Evolutionary conservation across 768 basidiomycete genomes (phyloP).

Genomic region (Amanita thiersii): DNA sequence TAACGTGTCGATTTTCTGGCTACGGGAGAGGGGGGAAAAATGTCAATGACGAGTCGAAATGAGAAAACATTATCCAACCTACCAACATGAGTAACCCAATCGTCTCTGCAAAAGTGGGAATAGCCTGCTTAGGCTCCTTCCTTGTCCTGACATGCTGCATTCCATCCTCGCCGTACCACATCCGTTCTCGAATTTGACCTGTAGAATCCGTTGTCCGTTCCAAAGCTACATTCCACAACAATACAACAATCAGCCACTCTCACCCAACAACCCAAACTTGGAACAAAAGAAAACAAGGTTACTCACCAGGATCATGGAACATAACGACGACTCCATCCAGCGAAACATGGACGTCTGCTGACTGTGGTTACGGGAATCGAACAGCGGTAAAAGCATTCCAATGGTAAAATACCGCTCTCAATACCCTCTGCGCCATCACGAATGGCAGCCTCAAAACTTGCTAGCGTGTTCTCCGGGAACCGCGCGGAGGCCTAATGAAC

Average conservation of each 20-base stretch:
- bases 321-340: constrained; percentile 81
- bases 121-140: constrained; percentile 75
- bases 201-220: constrained; percentile 75
- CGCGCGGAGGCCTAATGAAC: constrained; percentile 83
- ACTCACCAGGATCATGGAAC: constrained; percentile 87
- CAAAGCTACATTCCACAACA: constrained; percentile 34
- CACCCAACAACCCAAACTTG: constrained; percentile 1
- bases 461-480: constrained; percentile 91
- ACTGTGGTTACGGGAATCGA: constrained; percentile 39
- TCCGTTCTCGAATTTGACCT: constrained; percentile 60
- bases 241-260: constrained; percentile 10
- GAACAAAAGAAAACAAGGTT: constrained; percentile 12
- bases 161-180: constrained; percentile 63
- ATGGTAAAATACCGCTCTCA: constrained; percentile 80
- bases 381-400: constrained; percentile 25
- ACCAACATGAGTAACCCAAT: constrained; percentile 72
- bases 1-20: constrained; percentile 71
- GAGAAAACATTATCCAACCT: constrained; percentile 16
- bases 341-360: constrained; percentile 91
- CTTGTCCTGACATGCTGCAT: constrained; percentile 76
- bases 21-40: constrained; percentile 16
- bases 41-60: not conserved
- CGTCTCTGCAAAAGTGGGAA: constrained; percentile 88
- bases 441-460: constrained; percentile 92
- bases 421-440: constrained; percentile 93